Percentiles rank a stretch among this genome's conserved stretches.
phyloP scores from a whole-genome alignment of 73 alveolate species.

The Paramecium pentaurelia region DNA sequence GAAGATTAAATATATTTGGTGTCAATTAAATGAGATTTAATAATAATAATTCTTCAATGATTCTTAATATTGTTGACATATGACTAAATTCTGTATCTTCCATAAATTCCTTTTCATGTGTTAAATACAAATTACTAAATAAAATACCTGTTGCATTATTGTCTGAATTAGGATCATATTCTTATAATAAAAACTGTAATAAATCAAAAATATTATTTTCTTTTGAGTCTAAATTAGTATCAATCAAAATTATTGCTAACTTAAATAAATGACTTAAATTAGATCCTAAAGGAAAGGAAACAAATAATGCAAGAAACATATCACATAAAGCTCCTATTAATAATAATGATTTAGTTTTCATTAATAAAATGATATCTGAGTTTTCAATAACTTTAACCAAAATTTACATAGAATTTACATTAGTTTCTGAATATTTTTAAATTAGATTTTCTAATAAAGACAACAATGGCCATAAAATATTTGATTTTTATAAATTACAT shows the following conservation, averaged over 20 bases:
- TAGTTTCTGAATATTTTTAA: not conserved
- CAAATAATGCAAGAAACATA: not conserved
- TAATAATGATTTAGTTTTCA: not conserved
- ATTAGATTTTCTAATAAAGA: not conserved
- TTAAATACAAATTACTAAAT: not conserved
- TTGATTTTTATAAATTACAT: not conserved
- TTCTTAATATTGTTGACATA: not conserved
- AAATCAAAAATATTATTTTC: not conserved
- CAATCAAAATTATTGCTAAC: not conserved
- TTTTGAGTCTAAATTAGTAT: not conserved
- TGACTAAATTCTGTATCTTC: not conserved
- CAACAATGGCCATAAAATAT: constrained; percentile 7
- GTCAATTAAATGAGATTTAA: not conserved
- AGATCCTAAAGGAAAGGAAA: not conserved
- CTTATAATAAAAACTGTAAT: not conserved
- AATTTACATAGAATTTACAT: not conserved
- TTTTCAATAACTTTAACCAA: not conserved
- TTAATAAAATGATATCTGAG: not conserved
- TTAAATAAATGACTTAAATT: not conserved
- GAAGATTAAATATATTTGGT: not conserved
- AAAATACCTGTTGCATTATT: not conserved
- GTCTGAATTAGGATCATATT: not conserved
- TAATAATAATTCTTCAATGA: not conserved
- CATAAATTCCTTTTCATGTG: not conserved
- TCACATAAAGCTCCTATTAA: not conserved